Evolutionary conservation across 2,329 filamentous ascomycete species (phyloP).

Genomic region (Calonectria henricotiae): DNA sequence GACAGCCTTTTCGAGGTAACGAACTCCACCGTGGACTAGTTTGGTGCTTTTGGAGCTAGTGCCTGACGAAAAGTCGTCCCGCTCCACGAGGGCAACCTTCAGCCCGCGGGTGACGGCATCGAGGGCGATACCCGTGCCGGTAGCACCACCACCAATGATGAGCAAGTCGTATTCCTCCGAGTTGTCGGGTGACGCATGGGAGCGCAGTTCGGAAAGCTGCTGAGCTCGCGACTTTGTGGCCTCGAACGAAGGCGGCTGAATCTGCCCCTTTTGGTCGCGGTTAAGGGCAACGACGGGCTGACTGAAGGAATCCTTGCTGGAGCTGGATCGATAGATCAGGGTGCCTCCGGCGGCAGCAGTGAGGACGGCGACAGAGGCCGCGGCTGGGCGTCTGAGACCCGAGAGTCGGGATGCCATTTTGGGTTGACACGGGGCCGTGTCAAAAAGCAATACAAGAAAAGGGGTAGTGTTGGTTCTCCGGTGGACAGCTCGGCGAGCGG

Average conservation of each 20-base stretch:
- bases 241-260: constrained; percentile 60
- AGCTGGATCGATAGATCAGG: constrained; percentile 53
- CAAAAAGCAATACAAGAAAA: background rate
- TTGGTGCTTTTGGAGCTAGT: constrained; percentile 92
- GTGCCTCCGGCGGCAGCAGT: constrained; percentile 53
- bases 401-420: constrained; percentile 59
- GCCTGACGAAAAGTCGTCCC: constrained; percentile 86
- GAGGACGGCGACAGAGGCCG: constrained; percentile 54
- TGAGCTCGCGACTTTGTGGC: constrained; percentile 56
- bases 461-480: background rate
- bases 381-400: constrained; percentile 57
- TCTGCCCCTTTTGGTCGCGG: constrained; percentile 58
- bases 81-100: constrained; percentile 85
- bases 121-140: constrained; percentile 85
- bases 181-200: constrained; percentile 53
- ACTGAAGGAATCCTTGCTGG: constrained; percentile 54
- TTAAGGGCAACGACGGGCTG: constrained; percentile 56
- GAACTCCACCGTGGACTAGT: constrained; percentile 87
- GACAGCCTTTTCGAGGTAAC: constrained; percentile 89
- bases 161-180: constrained; percentile 81
- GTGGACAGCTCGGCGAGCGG: background rate
- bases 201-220: constrained; percentile 61
- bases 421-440: background rate
- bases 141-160: constrained; percentile 85
- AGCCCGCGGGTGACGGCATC: constrained; percentile 86